phyloP scores from a whole-genome alignment of 805 yeast species.

The Monosporozyma solicola region DNA sequence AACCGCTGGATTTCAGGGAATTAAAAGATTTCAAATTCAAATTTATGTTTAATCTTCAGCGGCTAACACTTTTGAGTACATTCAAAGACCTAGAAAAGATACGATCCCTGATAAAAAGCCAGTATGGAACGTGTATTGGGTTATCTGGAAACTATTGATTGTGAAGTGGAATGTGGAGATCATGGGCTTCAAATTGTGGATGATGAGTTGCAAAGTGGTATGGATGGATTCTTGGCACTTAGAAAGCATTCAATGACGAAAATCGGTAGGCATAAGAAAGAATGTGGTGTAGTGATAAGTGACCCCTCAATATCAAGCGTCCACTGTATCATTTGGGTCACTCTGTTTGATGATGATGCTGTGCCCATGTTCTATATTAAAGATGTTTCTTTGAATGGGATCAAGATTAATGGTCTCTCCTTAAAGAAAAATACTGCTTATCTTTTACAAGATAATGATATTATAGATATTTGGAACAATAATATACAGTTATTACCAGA shows the following conservation, averaged over 20 bases:
- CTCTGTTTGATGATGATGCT: constrained; percentile 41
- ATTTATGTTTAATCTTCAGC: neutral
- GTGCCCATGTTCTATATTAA: constrained; percentile 41
- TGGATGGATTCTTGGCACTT: constrained; percentile 10
- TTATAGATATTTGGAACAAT: constrained; percentile 28
- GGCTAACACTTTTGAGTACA: neutral
- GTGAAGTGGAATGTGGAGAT: neutral
- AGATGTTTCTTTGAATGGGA: constrained; percentile 46
- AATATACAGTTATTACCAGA: neutral
- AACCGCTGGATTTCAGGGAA: neutral
- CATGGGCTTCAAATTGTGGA: neutral
- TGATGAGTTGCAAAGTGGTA: constrained; percentile 6
- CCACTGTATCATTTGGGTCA: constrained; percentile 43
- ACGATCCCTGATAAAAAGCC: neutral
- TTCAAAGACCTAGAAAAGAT: neutral
- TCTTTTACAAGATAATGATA: constrained; percentile 34
- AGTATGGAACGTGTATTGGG: constrained; percentile 9
- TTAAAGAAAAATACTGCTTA: constrained; percentile 28
- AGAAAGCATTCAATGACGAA: constrained; percentile 30
- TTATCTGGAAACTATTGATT: constrained; percentile 12
- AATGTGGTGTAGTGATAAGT: constrained; percentile 28
- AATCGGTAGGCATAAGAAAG: constrained; percentile 36
- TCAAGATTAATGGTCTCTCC: constrained; percentile 33
- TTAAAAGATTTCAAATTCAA: neutral
- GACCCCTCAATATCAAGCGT: constrained; percentile 36